phyloP scores from a whole-genome alignment of 2,329 filamentous ascomycete genomes.

The Talaromyces sp. region DNA sequence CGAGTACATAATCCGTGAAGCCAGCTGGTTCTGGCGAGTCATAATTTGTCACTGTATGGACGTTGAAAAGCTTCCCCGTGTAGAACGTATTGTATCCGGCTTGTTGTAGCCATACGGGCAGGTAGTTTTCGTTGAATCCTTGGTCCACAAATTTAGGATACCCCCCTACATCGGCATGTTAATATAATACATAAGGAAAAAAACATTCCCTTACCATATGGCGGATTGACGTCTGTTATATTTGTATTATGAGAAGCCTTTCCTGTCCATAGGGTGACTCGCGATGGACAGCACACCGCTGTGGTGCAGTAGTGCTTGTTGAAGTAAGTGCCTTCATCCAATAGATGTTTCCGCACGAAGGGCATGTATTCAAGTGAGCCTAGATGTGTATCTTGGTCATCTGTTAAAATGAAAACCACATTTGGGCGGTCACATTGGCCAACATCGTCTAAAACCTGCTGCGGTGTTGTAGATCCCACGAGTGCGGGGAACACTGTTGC shows the following conservation, averaged over 20 bases:
- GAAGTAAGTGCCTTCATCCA: constrained; percentile 21
- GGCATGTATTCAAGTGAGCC: constrained; percentile 49
- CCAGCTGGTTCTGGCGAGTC: constrained; percentile 51
- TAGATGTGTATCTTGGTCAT: constrained; percentile 54
- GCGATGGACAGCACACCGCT: constrained; percentile 59
- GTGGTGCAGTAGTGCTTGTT: constrained; percentile 57
- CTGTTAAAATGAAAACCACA: constrained; percentile 61
- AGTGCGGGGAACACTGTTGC: not conserved
- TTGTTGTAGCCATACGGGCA: constrained; percentile 65
- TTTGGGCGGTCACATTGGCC: constrained; percentile 36
- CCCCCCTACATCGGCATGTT: constrained; percentile 14
- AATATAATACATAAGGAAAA: not conserved
- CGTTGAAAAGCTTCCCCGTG: constrained; percentile 63
- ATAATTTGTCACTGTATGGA: constrained; percentile 57
- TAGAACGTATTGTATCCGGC: constrained; percentile 68
- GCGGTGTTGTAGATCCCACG: not conserved
- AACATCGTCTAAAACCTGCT: no score
- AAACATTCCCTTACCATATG: constrained; percentile 18
- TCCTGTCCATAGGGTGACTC: constrained; percentile 59
- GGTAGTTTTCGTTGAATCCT: constrained; percentile 61
- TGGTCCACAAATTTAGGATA: constrained; percentile 62
- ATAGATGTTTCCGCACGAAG: constrained; percentile 16
- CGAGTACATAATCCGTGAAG: constrained; percentile 48
- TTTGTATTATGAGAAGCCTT: constrained; percentile 64
- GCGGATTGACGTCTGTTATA: constrained; percentile 46